Percentiles rank a stretch among this genome's conserved stretches.
phyloP scores from a whole-genome alignment of 2,329 filamentous ascomycete genomes.

The Sarocladium strictum region DNA sequence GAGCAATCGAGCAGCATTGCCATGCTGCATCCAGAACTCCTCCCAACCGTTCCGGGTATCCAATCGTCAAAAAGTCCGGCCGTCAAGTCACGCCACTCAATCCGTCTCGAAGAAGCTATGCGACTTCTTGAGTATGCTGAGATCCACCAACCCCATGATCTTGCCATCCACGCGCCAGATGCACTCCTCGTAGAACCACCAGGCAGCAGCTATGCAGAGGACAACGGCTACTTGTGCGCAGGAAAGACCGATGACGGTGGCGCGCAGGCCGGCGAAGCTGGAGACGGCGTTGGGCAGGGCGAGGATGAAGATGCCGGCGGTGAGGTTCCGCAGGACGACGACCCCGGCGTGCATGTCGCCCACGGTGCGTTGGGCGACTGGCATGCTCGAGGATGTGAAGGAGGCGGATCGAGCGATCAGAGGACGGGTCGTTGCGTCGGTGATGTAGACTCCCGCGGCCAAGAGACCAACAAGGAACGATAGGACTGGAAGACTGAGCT shows the following conservation, averaged over 20 bases:
- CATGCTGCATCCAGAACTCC: background rate
- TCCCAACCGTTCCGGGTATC: background rate
- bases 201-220: conserved; percentile 25
- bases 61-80: conserved; percentile 1
- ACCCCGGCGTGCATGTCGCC: conserved; percentile 8
- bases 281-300: conserved; percentile 32
- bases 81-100: conserved; percentile 10
- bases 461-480: conserved; percentile 42
- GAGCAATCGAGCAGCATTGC: background rate
- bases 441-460: conserved; percentile 33
- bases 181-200: conserved; percentile 36
- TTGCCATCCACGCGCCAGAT: conserved; percentile 38
- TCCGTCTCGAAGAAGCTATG: conserved; percentile 42
- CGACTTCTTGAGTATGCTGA: conserved; percentile 34
- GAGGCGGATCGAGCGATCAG: conserved; percentile 41
- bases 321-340: conserved; percentile 24
- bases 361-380: conserved; percentile 35
- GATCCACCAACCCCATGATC: conserved; percentile 40
- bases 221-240: conserved; percentile 35
- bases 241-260: conserved; percentile 33
- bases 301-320: conserved; percentile 37
- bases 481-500: conserved; percentile 32
- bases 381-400: conserved; percentile 42
- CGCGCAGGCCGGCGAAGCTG: conserved; percentile 28
- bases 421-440: conserved; percentile 36